A percentile compares a stretch with the other conserved stretches of the same genome.
Conservation (phyloP, 129 eudicot genomes). For the Scalesia atractyloides region DNA sequence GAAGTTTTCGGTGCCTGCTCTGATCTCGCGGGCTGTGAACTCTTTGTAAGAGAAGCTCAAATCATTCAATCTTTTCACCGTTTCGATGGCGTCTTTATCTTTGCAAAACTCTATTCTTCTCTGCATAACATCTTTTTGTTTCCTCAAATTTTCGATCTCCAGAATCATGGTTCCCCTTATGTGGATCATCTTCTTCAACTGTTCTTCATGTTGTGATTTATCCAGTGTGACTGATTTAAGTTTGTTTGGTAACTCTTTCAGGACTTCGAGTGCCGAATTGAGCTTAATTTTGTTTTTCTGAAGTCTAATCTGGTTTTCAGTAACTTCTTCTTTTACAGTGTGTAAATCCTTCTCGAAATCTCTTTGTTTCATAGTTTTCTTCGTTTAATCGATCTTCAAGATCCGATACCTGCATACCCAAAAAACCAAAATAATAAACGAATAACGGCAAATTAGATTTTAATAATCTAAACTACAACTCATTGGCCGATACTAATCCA, state of each 20-base stretch:
- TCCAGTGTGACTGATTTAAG: constrained; percentile 47
- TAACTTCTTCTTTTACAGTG: constrained; percentile 42
- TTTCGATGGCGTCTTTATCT: constrained; percentile 72
- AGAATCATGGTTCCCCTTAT: constrained; percentile 50
- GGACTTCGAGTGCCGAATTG: constrained; percentile 53
- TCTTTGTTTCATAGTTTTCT: constrained; percentile 38
- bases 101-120: constrained; percentile 74
- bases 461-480: too few species aligned
- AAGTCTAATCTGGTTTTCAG: constrained; percentile 44
- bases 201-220: constrained; percentile 48
- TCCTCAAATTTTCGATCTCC: constrained; percentile 67
- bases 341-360: constrained; percentile 52
- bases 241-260: constrained; percentile 59
- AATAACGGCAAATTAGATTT: not conserved
- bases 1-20: constrained; percentile 67
- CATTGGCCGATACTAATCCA: too few species aligned
- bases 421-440: not conserved
- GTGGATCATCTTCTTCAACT: constrained; percentile 47
- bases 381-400: constrained; percentile 49
- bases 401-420: constrained; percentile 46
- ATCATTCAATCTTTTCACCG: constrained; percentile 34
- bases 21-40: constrained; percentile 60
- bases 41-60: constrained; percentile 47
- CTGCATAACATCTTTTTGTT: constrained; percentile 64
- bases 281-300: constrained; percentile 58